Evolutionary conservation across 176 grass and related monocot species (phyloP).

Genomic region (Chrysopogon serrulatus): DNA sequence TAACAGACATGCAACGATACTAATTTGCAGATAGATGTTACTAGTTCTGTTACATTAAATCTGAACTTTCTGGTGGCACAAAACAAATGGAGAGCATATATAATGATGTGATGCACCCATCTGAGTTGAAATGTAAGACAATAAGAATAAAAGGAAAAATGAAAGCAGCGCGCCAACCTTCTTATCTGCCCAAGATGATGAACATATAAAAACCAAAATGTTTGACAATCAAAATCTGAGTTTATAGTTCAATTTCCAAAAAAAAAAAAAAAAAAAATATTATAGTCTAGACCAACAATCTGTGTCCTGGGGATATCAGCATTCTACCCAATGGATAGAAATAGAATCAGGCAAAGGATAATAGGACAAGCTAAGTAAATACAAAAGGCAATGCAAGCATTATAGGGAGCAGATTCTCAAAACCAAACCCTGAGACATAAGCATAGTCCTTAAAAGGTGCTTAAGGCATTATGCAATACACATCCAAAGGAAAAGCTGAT

Average conservation of each 20-base stretch:
- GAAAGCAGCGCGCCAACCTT: neutral
- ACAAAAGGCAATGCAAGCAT: neutral
- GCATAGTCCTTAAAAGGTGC: neutral
- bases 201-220: neutral
- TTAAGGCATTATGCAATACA: neutral
- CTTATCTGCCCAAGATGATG: neutral
- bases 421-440: neutral
- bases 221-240: neutral
- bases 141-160: neutral
- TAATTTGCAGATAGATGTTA: neutral
- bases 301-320: neutral
- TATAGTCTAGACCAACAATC: neutral
- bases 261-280: too few relatives aligned
- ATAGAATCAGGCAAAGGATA: neutral
- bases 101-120: neutral
- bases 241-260: neutral
- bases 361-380: neutral
- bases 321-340: neutral
- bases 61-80: neutral
- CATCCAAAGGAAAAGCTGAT: neutral
- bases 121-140: neutral
- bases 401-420: neutral
- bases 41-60: neutral
- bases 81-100: slow-evolving; percentile 11
- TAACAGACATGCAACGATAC: neutral